Conservation (phyloP, 2,329 filamentous ascomycete genomes). For the Sporothrix brunneoviolacea region DNA sequence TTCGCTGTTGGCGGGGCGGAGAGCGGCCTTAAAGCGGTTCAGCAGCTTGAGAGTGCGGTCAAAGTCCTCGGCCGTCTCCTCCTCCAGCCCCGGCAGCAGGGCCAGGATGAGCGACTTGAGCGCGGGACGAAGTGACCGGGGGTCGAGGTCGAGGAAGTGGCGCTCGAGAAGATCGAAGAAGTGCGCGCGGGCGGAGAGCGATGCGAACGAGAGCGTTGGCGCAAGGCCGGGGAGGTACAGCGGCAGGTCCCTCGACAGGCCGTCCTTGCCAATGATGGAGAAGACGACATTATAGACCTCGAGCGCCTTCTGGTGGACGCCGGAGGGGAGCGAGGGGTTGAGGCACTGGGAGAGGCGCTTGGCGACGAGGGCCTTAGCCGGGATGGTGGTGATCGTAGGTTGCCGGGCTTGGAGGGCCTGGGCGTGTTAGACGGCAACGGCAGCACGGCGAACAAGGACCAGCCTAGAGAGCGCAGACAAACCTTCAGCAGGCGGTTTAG, state of each 20-base stretch:
- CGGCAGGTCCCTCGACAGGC: constrained; percentile 71
- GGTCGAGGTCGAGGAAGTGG: constrained; percentile 67
- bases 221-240: constrained; percentile 87
- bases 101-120: constrained; percentile 85
- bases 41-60: constrained; percentile 76
- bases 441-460: neutral
- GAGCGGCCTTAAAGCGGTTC: constrained; percentile 65
- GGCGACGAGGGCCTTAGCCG: constrained; percentile 75
- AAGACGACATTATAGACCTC: constrained; percentile 93
- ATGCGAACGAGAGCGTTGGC: constrained; percentile 87
- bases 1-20: constrained; percentile 49
- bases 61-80: constrained; percentile 96
- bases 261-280: constrained; percentile 72
- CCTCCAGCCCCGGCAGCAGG: constrained; percentile 85
- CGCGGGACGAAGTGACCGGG: constrained; percentile 69
- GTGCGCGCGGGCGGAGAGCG: constrained; percentile 77
- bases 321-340: constrained; percentile 85
- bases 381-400: constrained; percentile 62
- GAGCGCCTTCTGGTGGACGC: constrained; percentile 93
- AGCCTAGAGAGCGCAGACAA: neutral
- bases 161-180: constrained; percentile 80
- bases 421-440: too few relatives aligned
- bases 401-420: constrained; percentile 86
- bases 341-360: constrained; percentile 92
- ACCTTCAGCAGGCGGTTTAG: constrained; percentile 86